Evolutionary conservation across 1,284 basidiomycete genomes (phyloP).

Genomic region (Microbotryum scabiosae): DNA sequence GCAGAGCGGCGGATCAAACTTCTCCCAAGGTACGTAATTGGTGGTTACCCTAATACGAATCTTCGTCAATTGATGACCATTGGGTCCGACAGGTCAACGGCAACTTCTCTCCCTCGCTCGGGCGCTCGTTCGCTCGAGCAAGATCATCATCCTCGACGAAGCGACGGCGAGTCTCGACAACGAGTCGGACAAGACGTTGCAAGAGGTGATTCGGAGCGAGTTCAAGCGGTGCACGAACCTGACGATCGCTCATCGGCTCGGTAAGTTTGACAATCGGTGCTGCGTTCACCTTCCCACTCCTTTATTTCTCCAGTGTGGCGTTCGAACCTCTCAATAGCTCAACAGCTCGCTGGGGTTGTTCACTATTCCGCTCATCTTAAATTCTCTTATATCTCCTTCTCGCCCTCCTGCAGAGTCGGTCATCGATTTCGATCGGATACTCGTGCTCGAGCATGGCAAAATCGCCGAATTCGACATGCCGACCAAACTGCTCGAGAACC

Average conservation of each 20-base stretch:
- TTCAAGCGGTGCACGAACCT: constrained; percentile 24
- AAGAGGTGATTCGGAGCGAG: constrained; percentile 27
- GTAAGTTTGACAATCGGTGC: not conserved
- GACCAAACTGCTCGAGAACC: constrained; percentile 9
- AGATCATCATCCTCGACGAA: constrained; percentile 27
- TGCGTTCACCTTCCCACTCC: not conserved
- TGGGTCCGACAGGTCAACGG: constrained; percentile 34
- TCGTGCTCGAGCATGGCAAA: constrained; percentile 19
- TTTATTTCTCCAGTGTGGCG: not conserved
- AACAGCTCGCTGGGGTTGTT: not conserved
- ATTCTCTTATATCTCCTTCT: too few relatives aligned
- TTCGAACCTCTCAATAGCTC: not conserved
- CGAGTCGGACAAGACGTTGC: constrained; percentile 23
- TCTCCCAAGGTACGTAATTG: constrained; percentile 14
- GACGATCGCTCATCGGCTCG: constrained; percentile 29
- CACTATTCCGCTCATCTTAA: not conserved
- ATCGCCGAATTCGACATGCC: constrained; percentile 28
- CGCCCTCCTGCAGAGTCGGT: constrained; percentile 13
- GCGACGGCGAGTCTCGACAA: constrained; percentile 27
- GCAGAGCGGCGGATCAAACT: constrained; percentile 17
- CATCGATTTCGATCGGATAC: constrained; percentile 28
- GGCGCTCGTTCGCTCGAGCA: constrained; percentile 34
- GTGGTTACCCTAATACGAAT: not conserved
- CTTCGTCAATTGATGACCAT: constrained; percentile 23
- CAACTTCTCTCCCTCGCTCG: constrained; percentile 40